Evolutionary conservation across 805 yeast species (phyloP), one percentile per base, ranked within the genome.

Genomic region (Teunomyces tritomae): DNA sequence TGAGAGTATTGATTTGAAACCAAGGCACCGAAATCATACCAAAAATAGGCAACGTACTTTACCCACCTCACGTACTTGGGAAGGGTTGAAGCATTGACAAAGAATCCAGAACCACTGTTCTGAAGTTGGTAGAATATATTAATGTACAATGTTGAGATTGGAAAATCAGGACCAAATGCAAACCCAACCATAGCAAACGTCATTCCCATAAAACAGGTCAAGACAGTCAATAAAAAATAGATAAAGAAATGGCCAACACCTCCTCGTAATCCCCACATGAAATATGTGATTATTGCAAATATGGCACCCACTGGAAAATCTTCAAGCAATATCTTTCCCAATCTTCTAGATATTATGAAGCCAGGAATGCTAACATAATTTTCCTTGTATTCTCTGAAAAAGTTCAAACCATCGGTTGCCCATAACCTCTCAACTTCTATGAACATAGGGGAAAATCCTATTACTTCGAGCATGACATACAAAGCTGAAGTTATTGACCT

Each of bases 1-100:
- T 76, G 79, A 1, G 85, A 71, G 59, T 79, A 89, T 55, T 87
- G 84, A 58, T 83, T 85, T 0, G 90, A 76, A 35, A 77, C 57
- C 48, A 84, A 57, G 1, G 83, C 83, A 2, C 94, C 94, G 64
- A 85, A 86, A 0, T 83, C 84, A 59, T 85, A 89, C 88, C 91
- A 89, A 45, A 85, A 74, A 59, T 79, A 86, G 0, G 92, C 84
- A 48, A 84, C 69, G 63, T 86, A 89, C 59, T 85, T 87, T 4
- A 84, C 77, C 96, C 96, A 89, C 30, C 89, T 73, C 7, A 89
- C 95, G 57, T 89, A 89, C 1, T 87, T 95, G 0, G 96, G 96
- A 82, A 88, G 76, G 1, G 80, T 74, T 6, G 73, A 70, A 0
- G 90, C 80, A 62, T 88, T 87, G 17, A 84, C 86, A 58, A 85